A percentile compares a stretch with the other conserved stretches of the same genome.
Conservation (phyloP, 2,329 filamentous ascomycete genomes). For the Westerdykella ornata region DNA sequence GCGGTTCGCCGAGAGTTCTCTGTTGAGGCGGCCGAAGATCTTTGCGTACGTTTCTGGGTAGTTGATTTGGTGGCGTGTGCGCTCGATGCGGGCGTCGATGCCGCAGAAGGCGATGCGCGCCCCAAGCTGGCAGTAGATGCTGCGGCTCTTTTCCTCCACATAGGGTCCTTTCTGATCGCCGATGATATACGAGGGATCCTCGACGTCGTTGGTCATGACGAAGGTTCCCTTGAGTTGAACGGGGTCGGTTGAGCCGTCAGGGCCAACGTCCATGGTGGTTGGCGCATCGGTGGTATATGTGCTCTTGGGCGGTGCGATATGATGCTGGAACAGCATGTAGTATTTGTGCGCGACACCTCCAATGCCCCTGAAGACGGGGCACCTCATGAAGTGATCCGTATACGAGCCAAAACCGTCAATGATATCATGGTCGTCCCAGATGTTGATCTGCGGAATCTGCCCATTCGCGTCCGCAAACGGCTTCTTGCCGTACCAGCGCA, state of each 20-base stretch:
- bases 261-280: conserved; percentile 44
- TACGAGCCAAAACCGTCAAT: conserved; percentile 63
- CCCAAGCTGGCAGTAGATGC: conserved; percentile 57
- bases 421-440: conserved; percentile 62
- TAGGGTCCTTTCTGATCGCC: conserved; percentile 65
- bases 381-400: conserved; percentile 61
- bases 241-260: conserved; percentile 54
- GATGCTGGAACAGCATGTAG: conserved; percentile 64
- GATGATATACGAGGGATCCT: conserved; percentile 71
- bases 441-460: conserved; percentile 59
- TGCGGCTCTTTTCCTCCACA: conserved; percentile 55
- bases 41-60: conserved; percentile 61
- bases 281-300: conserved; percentile 75
- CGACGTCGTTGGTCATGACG: conserved; percentile 53
- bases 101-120: conserved; percentile 59
- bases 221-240: conserved; percentile 68
- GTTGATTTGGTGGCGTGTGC: conserved; percentile 89
- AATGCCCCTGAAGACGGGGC: conserved; percentile 58
- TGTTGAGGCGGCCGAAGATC: conserved; percentile 52
- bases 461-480: conserved; percentile 54
- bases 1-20: conserved; percentile 48
- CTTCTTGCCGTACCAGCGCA: conserved; percentile 62
- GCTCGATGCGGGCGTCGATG: conserved; percentile 58
- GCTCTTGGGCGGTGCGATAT: conserved; percentile 73
- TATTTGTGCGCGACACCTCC: conserved; percentile 54